phyloP scores from a whole-genome alignment of 805 yeast genomes.

The Candida maesae region DNA sequence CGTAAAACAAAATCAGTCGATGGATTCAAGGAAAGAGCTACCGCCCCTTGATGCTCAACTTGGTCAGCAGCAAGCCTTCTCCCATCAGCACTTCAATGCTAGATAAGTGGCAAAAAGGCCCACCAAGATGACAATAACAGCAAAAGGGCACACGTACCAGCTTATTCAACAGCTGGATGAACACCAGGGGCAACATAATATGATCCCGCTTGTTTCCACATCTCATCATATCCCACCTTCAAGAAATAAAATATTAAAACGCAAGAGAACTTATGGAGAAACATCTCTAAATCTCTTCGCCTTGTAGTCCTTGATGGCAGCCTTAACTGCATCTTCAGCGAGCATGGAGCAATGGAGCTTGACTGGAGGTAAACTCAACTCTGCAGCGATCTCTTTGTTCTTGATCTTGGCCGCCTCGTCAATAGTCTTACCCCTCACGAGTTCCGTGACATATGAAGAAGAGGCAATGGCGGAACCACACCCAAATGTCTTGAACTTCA shows the following conservation, averaged over 20 bases:
- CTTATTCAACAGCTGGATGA: too few species aligned
- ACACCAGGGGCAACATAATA: background rate
- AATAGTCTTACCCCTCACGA: slow-evolving; percentile 89
- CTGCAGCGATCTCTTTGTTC: slow-evolving; percentile 92
- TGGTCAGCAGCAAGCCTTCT: too few species aligned
- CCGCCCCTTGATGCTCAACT: too few species aligned
- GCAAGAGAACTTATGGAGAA: slow-evolving; percentile 4
- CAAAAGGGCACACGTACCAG: too few species aligned
- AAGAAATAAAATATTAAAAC: too few species aligned
- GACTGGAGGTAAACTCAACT: slow-evolving; percentile 92
- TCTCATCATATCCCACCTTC: too few species aligned
- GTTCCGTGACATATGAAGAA: slow-evolving; percentile 89
- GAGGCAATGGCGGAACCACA: slow-evolving; percentile 98
- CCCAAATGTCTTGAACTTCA: slow-evolving; percentile 98
- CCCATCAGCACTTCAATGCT: too few species aligned
- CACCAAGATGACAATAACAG: too few species aligned
- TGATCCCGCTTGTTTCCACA: background rate
- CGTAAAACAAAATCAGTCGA: slow-evolving; percentile 8
- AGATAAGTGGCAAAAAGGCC: too few species aligned
- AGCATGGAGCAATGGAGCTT: slow-evolving; percentile 97
- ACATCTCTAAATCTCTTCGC: slow-evolving; percentile 55
- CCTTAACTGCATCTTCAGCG: slow-evolving; percentile 98
- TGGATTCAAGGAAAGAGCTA: background rate
- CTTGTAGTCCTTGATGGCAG: slow-evolving; percentile 93
- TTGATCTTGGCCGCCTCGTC: slow-evolving; percentile 93